Conservation (phyloP, 345 rosid genomes). For the Orychophragmus violaceus region DNA sequence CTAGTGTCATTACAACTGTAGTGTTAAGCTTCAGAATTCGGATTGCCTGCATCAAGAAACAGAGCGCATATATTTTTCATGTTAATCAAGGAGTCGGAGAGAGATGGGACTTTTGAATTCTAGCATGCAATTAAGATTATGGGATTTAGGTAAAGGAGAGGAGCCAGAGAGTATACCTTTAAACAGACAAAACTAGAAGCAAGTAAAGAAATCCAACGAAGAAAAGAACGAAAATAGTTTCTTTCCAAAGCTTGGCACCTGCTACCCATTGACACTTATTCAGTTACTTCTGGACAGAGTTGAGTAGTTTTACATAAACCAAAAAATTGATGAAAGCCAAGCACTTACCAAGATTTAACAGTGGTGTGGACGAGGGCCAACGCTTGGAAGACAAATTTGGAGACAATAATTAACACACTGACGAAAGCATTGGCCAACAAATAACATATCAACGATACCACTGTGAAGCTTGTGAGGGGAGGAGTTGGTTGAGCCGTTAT, state of each 20-base stretch:
- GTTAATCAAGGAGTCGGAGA: neutral
- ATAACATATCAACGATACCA: slow-evolving; percentile 64
- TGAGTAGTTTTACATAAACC: neutral
- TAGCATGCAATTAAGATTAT: neutral
- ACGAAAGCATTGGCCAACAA: slow-evolving; percentile 65
- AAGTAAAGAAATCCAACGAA: slow-evolving; percentile 52
- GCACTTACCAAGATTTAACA: slow-evolving; percentile 59
- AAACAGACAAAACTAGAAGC: slow-evolving; percentile 58
- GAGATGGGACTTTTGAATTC: neutral
- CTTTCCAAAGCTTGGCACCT: slow-evolving; percentile 64
- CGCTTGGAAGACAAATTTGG: slow-evolving; percentile 64
- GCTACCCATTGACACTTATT: slow-evolving; percentile 26
- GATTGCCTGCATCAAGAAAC: slow-evolving; percentile 52
- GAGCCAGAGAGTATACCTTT: slow-evolving; percentile 43
- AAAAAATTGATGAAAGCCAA: slow-evolving; percentile 6
- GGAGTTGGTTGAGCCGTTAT: slow-evolving; percentile 66
- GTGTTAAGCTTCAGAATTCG: slow-evolving; percentile 60
- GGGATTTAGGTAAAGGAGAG: neutral
- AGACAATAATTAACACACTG: slow-evolving; percentile 48
- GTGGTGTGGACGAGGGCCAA: slow-evolving; percentile 60
- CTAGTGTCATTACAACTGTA: slow-evolving; percentile 44
- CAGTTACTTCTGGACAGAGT: slow-evolving; percentile 9
- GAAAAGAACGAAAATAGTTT: slow-evolving; percentile 39
- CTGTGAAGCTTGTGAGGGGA: slow-evolving; percentile 54
- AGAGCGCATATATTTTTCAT: neutral